Base-by-base conservation (phyloP, 108 stramenopile species). In the Cyclotella cryptica region DNA sequence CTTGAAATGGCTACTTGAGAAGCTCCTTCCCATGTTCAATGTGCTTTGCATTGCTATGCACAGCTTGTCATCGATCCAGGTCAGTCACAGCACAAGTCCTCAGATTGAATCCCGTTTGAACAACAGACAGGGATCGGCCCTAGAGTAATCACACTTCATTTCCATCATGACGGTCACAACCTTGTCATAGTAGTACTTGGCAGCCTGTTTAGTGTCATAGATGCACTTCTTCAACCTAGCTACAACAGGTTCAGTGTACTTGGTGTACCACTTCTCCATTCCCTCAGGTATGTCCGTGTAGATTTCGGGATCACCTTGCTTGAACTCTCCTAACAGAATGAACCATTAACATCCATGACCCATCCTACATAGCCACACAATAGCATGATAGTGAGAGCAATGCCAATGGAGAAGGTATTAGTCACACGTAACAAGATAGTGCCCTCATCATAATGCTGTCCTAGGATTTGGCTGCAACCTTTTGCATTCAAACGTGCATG, bases 361-460 rank as follows among this genome's bases (percentile, higher is more conserved):
- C 18, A 40, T 15, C 27, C 62, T 19, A 10, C 40, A 24, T 7
- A 41, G 3, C 39, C 19, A 17, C 27, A 24, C 22, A 63, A 29
- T 30, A 63, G 35, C 30, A 69, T 55, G 24, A 30, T 49, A 3
- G 47, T 49, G 47, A 24, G 9, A 7, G 47, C 9, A 49, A 49
- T 49, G 3, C 9, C 2, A 9, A 73, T 73, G 0, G 78, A 55
- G 42, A 40, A 45, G 13, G 19, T 71, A 40, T 35, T 66, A 47
- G 70, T 63, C 8, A 78, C 57, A n/a, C 60, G 77, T 42, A 70
- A 27, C 8, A 57, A 29, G 22, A 71, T 78, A 27, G 18, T 39
- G 29, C 29, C 17, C 42, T 15, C 19, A 41, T 72, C 71, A 47
- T 62, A 73, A 43, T 79, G 78, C 27, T 79, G 52, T 30, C 78